These are phyloP conservation scores for Daldinia eschscholtzii DNA, from an alignment of 2,329 filamentous ascomycete genomes.

Conservation along the genomic window DNA sequence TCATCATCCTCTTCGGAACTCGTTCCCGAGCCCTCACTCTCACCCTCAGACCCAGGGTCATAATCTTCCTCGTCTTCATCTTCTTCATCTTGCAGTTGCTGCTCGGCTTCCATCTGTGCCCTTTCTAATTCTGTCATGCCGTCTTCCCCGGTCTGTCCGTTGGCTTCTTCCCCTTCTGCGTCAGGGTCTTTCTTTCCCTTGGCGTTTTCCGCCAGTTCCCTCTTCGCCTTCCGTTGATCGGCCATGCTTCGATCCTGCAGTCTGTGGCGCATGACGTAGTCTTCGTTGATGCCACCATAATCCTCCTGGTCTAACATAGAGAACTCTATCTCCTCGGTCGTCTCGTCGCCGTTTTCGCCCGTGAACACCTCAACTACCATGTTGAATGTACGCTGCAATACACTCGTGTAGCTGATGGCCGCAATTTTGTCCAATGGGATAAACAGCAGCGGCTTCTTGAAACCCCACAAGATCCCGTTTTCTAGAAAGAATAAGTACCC, in stretches of 20 bases:
- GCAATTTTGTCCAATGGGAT: conserved; percentile 71
- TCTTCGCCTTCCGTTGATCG: conserved; percentile 74
- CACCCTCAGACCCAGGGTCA: conserved; percentile 71
- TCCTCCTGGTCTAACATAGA: conserved; percentile 78
- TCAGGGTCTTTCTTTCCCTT: conserved; percentile 61
- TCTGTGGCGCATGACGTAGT: conserved; percentile 71
- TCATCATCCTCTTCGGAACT: conserved; percentile 66
- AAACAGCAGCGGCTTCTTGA: conserved; percentile 77
- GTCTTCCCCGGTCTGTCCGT: conserved; percentile 60
- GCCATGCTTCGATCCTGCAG: conserved; percentile 77
- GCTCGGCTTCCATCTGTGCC: conserved; percentile 65
- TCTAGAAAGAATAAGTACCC: conserved; percentile 76
- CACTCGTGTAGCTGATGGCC: conserved; percentile 75
- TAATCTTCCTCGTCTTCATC: conserved; percentile 76
- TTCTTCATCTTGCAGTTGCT: conserved; percentile 69
- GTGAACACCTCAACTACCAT: conserved; percentile 72
- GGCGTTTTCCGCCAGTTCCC: conserved; percentile 70
- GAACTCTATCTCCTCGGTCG: conserved; percentile 74
- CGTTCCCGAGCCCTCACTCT: conserved; percentile 68
- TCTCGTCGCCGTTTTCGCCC: conserved; percentile 55
- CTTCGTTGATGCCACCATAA: conserved; percentile 71
- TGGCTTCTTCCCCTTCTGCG: conserved; percentile 56
- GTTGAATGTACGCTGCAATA: conserved; percentile 77
- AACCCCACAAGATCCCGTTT: conserved; percentile 76
- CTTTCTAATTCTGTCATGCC: conserved; percentile 64